A percentile compares a stretch with the other conserved stretches of the same genome.
Evolutionary conservation across 2,329 filamentous ascomycete species (phyloP).

Genomic region (Cercospora brassicicola): DNA sequence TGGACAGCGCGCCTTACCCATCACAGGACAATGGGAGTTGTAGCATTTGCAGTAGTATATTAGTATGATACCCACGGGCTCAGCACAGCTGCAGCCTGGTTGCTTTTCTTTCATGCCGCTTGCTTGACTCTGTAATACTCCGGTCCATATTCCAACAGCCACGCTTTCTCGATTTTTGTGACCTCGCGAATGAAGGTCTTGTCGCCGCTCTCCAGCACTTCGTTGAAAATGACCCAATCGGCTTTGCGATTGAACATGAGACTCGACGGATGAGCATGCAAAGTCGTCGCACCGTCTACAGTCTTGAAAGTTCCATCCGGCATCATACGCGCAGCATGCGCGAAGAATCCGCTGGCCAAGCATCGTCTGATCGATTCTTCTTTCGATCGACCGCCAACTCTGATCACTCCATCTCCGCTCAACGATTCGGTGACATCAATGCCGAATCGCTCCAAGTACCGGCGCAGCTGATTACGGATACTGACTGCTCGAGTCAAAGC

Average conservation of each 20-base stretch:
- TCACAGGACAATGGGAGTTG: neutral
- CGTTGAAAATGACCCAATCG: conserved; percentile 94
- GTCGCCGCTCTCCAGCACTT: conserved; percentile 81
- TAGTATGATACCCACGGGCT: conserved; percentile 4
- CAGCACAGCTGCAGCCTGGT: neutral
- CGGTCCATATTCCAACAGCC: conserved; percentile 84
- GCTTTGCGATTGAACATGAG: conserved; percentile 96
- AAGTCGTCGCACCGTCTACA: conserved; percentile 72
- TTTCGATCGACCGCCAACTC: conserved; percentile 48
- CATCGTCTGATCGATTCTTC: conserved; percentile 79
- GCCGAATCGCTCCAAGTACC: conserved; percentile 83
- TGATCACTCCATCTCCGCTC: conserved; percentile 36
- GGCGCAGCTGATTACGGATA: conserved; percentile 79
- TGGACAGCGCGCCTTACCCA: neutral
- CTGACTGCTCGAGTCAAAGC: conserved; percentile 78
- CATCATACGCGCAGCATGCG: conserved; percentile 91
- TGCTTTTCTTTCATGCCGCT: neutral
- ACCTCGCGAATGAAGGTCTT: conserved; percentile 91
- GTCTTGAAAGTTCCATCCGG: conserved; percentile 86
- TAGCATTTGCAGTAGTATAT: conserved; percentile 1
- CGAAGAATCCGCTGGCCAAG: conserved; percentile 86
- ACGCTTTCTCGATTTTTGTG: conserved; percentile 90
- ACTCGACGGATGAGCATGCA: conserved; percentile 88
- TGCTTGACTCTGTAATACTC: conserved; percentile 69
- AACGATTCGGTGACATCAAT: conserved; percentile 67